Evolutionary conservation across 495 filamentous ascomycete species (phyloP), one percentile per base, ranked within the genome.

Genomic region (Saxophila tyrrhenica): DNA sequence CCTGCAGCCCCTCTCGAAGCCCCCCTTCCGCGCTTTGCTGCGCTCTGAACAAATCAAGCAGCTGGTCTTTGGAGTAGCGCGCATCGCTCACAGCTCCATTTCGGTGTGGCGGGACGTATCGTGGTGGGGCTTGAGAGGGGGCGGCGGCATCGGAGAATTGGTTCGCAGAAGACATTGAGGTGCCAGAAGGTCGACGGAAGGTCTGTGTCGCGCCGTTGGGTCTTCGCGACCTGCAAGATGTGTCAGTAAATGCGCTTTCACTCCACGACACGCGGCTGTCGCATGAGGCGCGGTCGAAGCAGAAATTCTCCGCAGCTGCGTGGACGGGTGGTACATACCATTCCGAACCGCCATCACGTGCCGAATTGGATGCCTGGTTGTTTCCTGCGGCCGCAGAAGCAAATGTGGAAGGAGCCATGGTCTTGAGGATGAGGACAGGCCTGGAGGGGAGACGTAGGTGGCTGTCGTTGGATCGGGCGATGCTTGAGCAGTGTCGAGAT

Each of bases 121-220:
- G 58, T 29, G 52, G 78, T 69, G 59, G 73, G 72, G 50, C 75
- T 62, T 57, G 24, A 38, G 73, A 74, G 1, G 78, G 17, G 22
- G 56, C 23, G 17, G 67, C 78, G 29, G 46, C 47, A 22, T 65
- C 64, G 29, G 59, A 54, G 11, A 62, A 51, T 29, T 52, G 25
- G 19, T 54, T 19, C 24, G 44, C 17, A 45, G 51, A 55, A 22
- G 70, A 64, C 39, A 63, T 62, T 21, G 63, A 80, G 56, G 83
- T 80, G 56, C 82, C 77, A 56, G 89, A 92, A 22, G 86, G 74
- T 56, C 89, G 84, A 53, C 89, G 87, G 68, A 94, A 89, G 55
- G 89, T 94, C 54, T 89, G 79, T 41, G 87, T 90, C 54, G 79
- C 78, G 67, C 87, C 87, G 66, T 92, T 92, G 50, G 83, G 76